These are phyloP conservation scores for Agrocybe chaxingu DNA, from an alignment of 768 basidiomycete genomes.

Conservation along the genomic window DNA sequence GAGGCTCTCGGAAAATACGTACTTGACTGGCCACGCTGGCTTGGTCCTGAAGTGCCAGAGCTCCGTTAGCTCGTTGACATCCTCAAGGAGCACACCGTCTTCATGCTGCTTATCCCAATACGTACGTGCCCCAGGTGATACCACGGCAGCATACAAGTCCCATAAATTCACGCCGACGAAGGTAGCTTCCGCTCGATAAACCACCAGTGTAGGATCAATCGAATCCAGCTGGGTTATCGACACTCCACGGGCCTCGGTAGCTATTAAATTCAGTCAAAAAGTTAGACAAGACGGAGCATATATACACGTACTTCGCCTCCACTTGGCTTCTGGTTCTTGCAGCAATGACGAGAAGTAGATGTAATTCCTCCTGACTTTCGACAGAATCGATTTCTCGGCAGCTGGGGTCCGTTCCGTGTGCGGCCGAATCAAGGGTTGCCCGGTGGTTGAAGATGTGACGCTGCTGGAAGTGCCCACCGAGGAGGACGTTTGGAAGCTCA, in stretches of 20 bases:
- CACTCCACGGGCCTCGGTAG: constrained; percentile 84
- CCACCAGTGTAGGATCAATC: constrained; percentile 94
- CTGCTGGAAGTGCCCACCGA: constrained; percentile 55
- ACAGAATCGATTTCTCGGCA: constrained; percentile 80
- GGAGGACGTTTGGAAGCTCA: constrained; percentile 66
- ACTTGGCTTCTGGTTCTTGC: constrained; percentile 98
- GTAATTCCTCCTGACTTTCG: constrained; percentile 87
- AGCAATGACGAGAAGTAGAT: constrained; percentile 97
- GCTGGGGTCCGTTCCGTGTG: constrained; percentile 48
- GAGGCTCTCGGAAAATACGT: constrained; percentile 29
- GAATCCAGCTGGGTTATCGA: constrained; percentile 95
- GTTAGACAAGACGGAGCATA: constrained; percentile 6
- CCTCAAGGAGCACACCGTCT: constrained; percentile 81
- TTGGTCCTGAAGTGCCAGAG: constrained; percentile 92
- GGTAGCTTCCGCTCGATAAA: constrained; percentile 94
- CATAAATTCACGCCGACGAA: constrained; percentile 95
- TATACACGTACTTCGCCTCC: constrained; percentile 71
- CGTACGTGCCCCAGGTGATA: constrained; percentile 77
- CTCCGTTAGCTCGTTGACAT: constrained; percentile 87
- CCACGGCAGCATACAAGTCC: constrained; percentile 88
- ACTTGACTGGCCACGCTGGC: constrained; percentile 93
- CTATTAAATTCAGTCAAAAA: constrained; percentile 31
- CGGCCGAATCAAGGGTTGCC: constrained; percentile 31
- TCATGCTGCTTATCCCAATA: constrained; percentile 92
- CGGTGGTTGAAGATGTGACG: constrained; percentile 41